A percentile compares a stretch with the other conserved stretches of the same genome.
Conservation (phyloP, 345 rosid genomes). For the Lepidium didymum region DNA sequence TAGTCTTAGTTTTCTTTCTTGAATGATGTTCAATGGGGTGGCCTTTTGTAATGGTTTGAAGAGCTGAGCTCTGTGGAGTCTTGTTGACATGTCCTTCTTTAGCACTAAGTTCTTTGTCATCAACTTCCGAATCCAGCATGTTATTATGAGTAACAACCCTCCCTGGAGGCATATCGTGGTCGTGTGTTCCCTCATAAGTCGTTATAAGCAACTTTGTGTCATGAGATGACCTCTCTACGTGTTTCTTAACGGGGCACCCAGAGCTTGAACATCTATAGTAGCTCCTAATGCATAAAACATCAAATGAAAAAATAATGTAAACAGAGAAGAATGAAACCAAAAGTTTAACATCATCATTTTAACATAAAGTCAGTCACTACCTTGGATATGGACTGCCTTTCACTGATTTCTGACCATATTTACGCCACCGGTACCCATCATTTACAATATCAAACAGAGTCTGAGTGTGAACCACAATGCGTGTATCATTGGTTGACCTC, state of each 20-base stretch:
- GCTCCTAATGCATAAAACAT: slow-evolving; percentile 47
- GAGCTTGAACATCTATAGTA: slow-evolving; percentile 91
- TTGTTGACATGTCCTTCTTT: slow-evolving; percentile 30
- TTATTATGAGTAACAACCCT: slow-evolving; percentile 59
- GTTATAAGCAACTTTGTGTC: slow-evolving; percentile 64
- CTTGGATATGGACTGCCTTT: slow-evolving; percentile 97
- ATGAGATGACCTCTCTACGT: slow-evolving; percentile 70
- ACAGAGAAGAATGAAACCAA: not conserved
- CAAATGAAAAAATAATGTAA: not conserved
- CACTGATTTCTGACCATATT: slow-evolving; percentile 94
- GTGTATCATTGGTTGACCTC: slow-evolving; percentile 46
- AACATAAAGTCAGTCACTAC: slow-evolving; percentile 26
- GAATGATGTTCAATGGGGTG: slow-evolving; percentile 25
- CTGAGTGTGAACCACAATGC: slow-evolving; percentile 50
- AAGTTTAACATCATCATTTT: not conserved
- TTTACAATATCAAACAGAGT: slow-evolving; percentile 62
- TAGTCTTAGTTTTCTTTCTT: slow-evolving; percentile 24
- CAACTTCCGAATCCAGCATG: slow-evolving; percentile 15
- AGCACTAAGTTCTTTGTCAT: slow-evolving; percentile 32
- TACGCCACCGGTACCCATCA: slow-evolving; percentile 98
- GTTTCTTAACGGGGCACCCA: slow-evolving; percentile 91
- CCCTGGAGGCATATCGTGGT: slow-evolving; percentile 73
- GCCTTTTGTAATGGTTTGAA: slow-evolving; percentile 1
- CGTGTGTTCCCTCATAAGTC: slow-evolving; percentile 86
- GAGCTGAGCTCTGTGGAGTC: slow-evolving; percentile 22